Conservation (phyloP, 768 basidiomycete genomes). For the Boletus coccyginus region DNA sequence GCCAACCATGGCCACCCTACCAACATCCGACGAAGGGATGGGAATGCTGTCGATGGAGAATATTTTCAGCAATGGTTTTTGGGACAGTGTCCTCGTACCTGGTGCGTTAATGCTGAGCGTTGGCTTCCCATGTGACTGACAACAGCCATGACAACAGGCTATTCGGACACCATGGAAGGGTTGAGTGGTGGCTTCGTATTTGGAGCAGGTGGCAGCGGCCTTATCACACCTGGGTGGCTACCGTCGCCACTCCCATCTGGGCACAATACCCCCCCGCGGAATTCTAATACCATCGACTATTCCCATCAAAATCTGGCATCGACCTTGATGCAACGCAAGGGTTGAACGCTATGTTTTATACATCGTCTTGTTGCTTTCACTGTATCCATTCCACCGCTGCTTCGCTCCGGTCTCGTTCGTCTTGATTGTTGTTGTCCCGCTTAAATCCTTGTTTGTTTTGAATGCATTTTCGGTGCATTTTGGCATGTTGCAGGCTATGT, state of each 20-base stretch:
- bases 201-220: slow-evolving; percentile 77
- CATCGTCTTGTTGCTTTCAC: slow-evolving; percentile 4
- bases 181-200: slow-evolving; percentile 84
- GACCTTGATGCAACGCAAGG: slow-evolving; percentile 26
- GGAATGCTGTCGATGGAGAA: slow-evolving; percentile 77
- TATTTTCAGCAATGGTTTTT: slow-evolving; percentile 75
- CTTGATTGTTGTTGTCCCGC: slow-evolving; percentile 5
- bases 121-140: background rate
- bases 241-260: slow-evolving; percentile 61
- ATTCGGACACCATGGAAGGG: slow-evolving; percentile 76
- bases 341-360: slow-evolving; percentile 9
- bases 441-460: slow-evolving; percentile 9
- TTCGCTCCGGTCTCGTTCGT: background rate
- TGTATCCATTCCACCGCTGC: slow-evolving; percentile 1
- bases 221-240: slow-evolving; percentile 73
- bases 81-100: slow-evolving; percentile 86
- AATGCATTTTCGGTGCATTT: slow-evolving; percentile 6
- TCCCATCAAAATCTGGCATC: slow-evolving; percentile 25
- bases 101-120: slow-evolving; percentile 44
- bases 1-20: slow-evolving; percentile 72
- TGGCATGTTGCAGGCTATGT: slow-evolving; percentile 11
- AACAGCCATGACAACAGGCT: slow-evolving; percentile 47
- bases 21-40: slow-evolving; percentile 37
- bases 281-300: slow-evolving; percentile 25
- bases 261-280: slow-evolving; percentile 38